phyloP scores from a whole-genome alignment of 768 basidiomycete genomes.

The Megacollybia marginata region DNA sequence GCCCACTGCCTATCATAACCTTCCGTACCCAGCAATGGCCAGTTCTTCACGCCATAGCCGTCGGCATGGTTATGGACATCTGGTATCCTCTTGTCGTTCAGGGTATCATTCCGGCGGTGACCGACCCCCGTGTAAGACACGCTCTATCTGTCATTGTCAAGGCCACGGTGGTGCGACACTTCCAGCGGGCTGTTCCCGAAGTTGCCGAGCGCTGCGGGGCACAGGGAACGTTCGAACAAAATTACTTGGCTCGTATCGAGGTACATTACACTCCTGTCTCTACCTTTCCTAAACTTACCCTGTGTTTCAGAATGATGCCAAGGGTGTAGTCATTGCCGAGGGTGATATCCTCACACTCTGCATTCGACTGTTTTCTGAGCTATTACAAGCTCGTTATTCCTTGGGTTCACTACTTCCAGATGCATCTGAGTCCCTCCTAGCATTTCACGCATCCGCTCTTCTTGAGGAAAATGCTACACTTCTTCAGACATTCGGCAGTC shows the following conservation, averaged over 20 bases:
- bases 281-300: slow-evolving; percentile 7
- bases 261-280: slow-evolving; percentile 21
- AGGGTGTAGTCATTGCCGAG: slow-evolving; percentile 58
- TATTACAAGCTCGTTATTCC: slow-evolving; percentile 46
- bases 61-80: slow-evolving; percentile 41
- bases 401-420: slow-evolving; percentile 37
- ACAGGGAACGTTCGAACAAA: slow-evolving; percentile 59
- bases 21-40: slow-evolving; percentile 65
- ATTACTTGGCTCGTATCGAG: slow-evolving; percentile 50
- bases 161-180: slow-evolving; percentile 45
- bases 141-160: slow-evolving; percentile 51
- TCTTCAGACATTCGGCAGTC: slow-evolving; percentile 29
- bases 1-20: slow-evolving; percentile 44
- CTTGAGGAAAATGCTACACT: slow-evolving; percentile 39
- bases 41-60: slow-evolving; percentile 43
- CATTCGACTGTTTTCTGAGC: slow-evolving; percentile 52
- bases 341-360: slow-evolving; percentile 43
- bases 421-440: slow-evolving; percentile 42
- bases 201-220: slow-evolving; percentile 62
- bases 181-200: slow-evolving; percentile 41
- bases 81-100: slow-evolving; percentile 34
- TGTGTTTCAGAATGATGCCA: slow-evolving; percentile 29
- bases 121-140: slow-evolving; percentile 43
- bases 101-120: slow-evolving; percentile 27
- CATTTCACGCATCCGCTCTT: slow-evolving; percentile 38